Percentiles rank a stretch among this genome's conserved stretches.
Conservation (phyloP, 176 grass and related monocot species). For the Bromus sterilis region DNA sequence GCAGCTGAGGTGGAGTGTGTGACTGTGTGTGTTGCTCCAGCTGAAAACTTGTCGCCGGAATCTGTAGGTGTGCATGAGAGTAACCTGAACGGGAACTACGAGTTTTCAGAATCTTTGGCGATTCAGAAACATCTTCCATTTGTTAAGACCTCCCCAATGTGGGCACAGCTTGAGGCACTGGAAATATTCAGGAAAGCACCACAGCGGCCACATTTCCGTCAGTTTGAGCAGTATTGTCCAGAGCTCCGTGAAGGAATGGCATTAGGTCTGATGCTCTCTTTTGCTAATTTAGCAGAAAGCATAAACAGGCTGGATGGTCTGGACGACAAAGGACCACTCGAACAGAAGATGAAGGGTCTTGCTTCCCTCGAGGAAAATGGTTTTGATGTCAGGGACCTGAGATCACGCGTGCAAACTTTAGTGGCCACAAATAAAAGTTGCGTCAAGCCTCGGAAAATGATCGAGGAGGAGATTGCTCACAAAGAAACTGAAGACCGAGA, state of each 20-base stretch:
- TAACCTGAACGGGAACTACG: not conserved
- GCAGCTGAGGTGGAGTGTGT: not conserved
- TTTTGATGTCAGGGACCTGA: conserved; percentile 41
- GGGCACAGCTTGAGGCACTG: conserved; percentile 45
- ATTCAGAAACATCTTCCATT: conserved; percentile 21
- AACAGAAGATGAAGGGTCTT: conserved; percentile 41
- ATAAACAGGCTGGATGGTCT: conserved; percentile 25
- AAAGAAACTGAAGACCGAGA: not conserved
- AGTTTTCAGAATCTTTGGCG: not conserved
- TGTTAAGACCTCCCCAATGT: conserved; percentile 23
- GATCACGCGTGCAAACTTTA: conserved; percentile 27
- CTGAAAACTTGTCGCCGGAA: not conserved
- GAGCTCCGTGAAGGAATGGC: conserved; percentile 57
- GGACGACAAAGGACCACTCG: conserved; percentile 2
- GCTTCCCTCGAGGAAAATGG: conserved; percentile 47
- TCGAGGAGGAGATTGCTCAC: not conserved
- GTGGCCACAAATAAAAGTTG: conserved; percentile 4
- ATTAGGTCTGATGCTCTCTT: conserved; percentile 59
- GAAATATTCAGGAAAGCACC: conserved; percentile 33
- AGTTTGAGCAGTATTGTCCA: conserved; percentile 11
- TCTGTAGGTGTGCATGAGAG: not conserved
- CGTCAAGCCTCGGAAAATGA: not conserved
- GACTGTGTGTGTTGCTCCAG: not conserved
- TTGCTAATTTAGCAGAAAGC: conserved; percentile 35
- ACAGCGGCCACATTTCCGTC: conserved; percentile 36